These are phyloP conservation scores for Talaromyces proteolyticus DNA, from an alignment of 495 filamentous ascomycete species.

Conservation along the genomic window DNA sequence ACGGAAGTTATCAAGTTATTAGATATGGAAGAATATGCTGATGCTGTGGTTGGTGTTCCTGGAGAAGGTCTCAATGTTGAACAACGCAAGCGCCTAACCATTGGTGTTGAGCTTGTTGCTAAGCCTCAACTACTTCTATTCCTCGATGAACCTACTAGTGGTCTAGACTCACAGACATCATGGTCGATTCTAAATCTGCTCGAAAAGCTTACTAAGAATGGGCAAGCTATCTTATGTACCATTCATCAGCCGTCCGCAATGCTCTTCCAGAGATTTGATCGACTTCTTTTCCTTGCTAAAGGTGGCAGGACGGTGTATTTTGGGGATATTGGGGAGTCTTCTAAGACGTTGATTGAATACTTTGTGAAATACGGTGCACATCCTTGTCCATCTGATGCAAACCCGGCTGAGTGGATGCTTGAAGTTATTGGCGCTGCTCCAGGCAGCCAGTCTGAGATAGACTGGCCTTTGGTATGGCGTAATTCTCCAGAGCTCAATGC, in stretches of 20 bases:
- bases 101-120: slow-evolving; percentile 85
- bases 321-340: slow-evolving; percentile 74
- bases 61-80: slow-evolving; percentile 77
- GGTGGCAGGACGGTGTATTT: slow-evolving; percentile 84
- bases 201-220: slow-evolving; percentile 72
- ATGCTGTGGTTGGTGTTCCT: slow-evolving; percentile 35
- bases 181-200: slow-evolving; percentile 78
- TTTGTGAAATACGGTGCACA: slow-evolving; percentile 70
- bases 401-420: slow-evolving; percentile 88
- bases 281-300: slow-evolving; percentile 73
- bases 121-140: slow-evolving; percentile 90
- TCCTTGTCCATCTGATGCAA: slow-evolving; percentile 65
- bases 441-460: slow-evolving; percentile 60
- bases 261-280: slow-evolving; percentile 87
- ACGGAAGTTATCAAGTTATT: slow-evolving; percentile 88
- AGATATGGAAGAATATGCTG: slow-evolving; percentile 61
- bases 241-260: slow-evolving; percentile 92
- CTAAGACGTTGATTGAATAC: slow-evolving; percentile 63
- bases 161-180: slow-evolving; percentile 77
- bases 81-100: slow-evolving; percentile 82
- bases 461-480: slow-evolving; percentile 78
- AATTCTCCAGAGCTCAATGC: slow-evolving; percentile 60
- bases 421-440: slow-evolving; percentile 86
- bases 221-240: slow-evolving; percentile 83
- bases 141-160: slow-evolving; percentile 89